Percentiles rank a stretch among this genome's conserved stretches.
Evolutionary conservation across 129 eudicot genomes (phyloP).

Genomic region (Flaveria trinervia): DNA sequence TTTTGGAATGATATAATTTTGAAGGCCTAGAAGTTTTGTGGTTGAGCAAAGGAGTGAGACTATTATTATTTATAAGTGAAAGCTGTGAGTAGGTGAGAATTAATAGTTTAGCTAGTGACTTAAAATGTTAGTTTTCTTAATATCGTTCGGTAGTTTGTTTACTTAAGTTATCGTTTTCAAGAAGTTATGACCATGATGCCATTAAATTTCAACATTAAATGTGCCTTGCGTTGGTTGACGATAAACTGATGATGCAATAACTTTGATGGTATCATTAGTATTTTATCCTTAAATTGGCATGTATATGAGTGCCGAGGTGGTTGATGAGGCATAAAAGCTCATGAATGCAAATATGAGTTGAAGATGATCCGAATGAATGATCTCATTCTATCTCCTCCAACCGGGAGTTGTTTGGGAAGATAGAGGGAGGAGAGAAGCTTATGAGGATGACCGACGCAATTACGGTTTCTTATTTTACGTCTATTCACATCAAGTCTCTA

Average conservation of each 20-base stretch:
- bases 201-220: neutral
- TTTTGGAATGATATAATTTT: slow-evolving; percentile 1
- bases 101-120: slow-evolving; percentile 18
- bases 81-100: slow-evolving; percentile 27
- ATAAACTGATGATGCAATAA: neutral
- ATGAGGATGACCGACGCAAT: too few relatives aligned
- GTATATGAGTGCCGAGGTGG: neutral
- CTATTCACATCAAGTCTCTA: too few relatives aligned
- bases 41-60: slow-evolving; percentile 9
- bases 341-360: neutral
- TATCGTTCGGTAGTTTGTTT: neutral
- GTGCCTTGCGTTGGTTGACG: neutral
- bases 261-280: neutral
- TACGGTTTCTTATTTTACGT: too few relatives aligned
- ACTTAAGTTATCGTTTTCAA: neutral
- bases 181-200: neutral
- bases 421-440: too few relatives aligned
- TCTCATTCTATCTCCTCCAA: too few relatives aligned
- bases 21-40: neutral
- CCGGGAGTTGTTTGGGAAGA: too few relatives aligned
- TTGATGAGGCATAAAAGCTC: neutral
- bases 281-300: neutral
- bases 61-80: slow-evolving; percentile 18
- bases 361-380: neutral
- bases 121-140: slow-evolving; percentile 12